Conservation (phyloP, 2,329 filamentous ascomycete species). For the Fusarium redolens region DNA sequence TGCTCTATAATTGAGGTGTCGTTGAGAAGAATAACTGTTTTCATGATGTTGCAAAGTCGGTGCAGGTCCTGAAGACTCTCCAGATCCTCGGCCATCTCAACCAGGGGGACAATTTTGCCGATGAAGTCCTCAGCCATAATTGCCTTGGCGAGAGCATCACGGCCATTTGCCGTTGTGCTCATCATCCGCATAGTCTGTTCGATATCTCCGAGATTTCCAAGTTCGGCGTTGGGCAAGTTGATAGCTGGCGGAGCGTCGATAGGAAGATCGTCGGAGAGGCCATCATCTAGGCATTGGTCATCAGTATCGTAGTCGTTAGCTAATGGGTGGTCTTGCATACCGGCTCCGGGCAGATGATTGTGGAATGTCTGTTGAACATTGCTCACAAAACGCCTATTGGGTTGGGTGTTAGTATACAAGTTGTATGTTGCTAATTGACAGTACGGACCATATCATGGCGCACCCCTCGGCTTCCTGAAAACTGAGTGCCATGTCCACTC, state of each 20-base stretch:
- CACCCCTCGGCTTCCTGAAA: slow-evolving; percentile 98
- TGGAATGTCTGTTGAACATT: slow-evolving; percentile 82
- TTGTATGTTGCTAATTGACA: neutral
- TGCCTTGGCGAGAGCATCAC: slow-evolving; percentile 88
- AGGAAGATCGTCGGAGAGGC: slow-evolving; percentile 84
- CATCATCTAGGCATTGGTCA: slow-evolving; percentile 72
- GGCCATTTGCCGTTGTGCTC: slow-evolving; percentile 77
- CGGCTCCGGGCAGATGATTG: slow-evolving; percentile 68
- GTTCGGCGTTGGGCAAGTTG: slow-evolving; percentile 79
- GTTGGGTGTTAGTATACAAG: slow-evolving; percentile 34
- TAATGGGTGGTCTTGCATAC: slow-evolving; percentile 56
- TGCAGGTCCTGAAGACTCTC: slow-evolving; percentile 90
- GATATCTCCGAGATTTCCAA: slow-evolving; percentile 86
- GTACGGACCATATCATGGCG: slow-evolving; percentile 83
- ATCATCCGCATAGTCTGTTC: slow-evolving; percentile 85
- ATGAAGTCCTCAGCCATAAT: slow-evolving; percentile 90
- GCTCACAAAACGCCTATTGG: slow-evolving; percentile 86
- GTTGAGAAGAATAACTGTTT: slow-evolving; percentile 92
- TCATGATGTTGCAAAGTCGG: slow-evolving; percentile 97
- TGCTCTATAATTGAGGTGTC: slow-evolving; percentile 95
- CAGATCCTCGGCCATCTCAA: slow-evolving; percentile 89
- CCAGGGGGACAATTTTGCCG: slow-evolving; percentile 83
- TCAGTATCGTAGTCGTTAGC: slow-evolving; percentile 22
- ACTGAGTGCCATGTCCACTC: slow-evolving; percentile 95
- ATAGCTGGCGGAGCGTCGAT: slow-evolving; percentile 79